Conservation (phyloP, 208 protist species). For the Trichomonas gallinae region DNA sequence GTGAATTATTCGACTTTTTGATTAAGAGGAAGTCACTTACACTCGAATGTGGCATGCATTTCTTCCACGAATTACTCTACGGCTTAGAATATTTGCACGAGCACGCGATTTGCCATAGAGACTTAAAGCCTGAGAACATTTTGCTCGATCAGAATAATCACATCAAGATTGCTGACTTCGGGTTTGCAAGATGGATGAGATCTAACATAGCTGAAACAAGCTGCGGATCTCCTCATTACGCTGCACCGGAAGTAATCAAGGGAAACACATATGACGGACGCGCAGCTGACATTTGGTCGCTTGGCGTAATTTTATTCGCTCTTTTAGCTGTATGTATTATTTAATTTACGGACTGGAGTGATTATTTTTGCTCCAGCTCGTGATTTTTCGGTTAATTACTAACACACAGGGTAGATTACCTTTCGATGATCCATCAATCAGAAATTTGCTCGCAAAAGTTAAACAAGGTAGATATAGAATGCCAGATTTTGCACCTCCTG, state of each 20-base stretch:
- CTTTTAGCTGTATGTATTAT: constrained; percentile 25
- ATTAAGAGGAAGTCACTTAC: neutral
- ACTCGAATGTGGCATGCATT: neutral
- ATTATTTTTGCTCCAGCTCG: neutral
- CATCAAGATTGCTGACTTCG: constrained; percentile 15
- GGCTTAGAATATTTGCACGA: constrained; percentile 25
- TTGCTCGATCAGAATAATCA: neutral
- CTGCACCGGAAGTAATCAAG: constrained; percentile 12
- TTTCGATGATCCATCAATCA: constrained; percentile 12
- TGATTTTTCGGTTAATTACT: neutral
- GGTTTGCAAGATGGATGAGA: neutral
- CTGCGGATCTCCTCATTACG: constrained; percentile 21
- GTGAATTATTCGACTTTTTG: neutral
- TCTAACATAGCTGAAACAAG: constrained; percentile 6
- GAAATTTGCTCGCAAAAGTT: neutral
- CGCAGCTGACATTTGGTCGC: constrained; percentile 19
- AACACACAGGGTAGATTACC: constrained; percentile 11
- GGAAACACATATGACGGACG: neutral
- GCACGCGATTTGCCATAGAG: constrained; percentile 23
- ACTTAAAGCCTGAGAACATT: constrained; percentile 32
- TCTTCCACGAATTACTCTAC: constrained; percentile 28
- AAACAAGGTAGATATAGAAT: neutral
- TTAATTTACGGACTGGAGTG: neutral
- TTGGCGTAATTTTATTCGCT: constrained; percentile 31
- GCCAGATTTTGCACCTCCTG: neutral